These are phyloP conservation scores for Colletotrichum australisinense DNA, from an alignment of 2,329 filamentous ascomycete genomes.

Conservation along the genomic window DNA sequence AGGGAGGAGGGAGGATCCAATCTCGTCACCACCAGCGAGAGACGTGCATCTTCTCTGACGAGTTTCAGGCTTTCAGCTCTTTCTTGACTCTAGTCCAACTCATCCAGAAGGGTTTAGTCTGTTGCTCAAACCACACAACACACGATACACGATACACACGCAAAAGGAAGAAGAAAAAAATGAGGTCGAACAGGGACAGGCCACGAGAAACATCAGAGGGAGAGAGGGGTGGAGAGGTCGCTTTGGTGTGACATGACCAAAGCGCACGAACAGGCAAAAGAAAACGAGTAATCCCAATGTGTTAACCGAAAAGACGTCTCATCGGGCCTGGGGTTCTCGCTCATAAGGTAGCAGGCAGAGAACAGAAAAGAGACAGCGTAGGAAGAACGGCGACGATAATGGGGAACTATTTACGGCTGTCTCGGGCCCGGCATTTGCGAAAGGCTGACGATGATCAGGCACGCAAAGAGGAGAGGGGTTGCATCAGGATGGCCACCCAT, in stretches of 20 bases:
- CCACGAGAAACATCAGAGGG: neutral
- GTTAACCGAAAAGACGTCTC: neutral
- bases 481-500: constrained; percentile 2
- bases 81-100: neutral
- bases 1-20: neutral
- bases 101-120: neutral
- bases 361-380: neutral
- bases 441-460: constrained; percentile 25
- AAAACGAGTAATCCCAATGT: neutral
- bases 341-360: constrained; percentile 11
- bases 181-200: neutral
- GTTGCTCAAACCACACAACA: neutral
- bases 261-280: constrained; percentile 4
- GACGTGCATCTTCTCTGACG: constrained; percentile 11
- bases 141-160: neutral
- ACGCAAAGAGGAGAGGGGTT: constrained; percentile 24
- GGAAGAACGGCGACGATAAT: neutral
- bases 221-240: neutral
- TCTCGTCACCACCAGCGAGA: constrained; percentile 3
- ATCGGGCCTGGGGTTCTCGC: neutral
- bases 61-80: constrained; percentile 24
- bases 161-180: neutral
- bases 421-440: neutral
- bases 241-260: neutral
- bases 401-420: neutral